Percentiles rank a stretch among this genome's conserved stretches.
phyloP scores from a whole-genome alignment of 345 rosid genomes.

The Rhodamnia argentea region DNA sequence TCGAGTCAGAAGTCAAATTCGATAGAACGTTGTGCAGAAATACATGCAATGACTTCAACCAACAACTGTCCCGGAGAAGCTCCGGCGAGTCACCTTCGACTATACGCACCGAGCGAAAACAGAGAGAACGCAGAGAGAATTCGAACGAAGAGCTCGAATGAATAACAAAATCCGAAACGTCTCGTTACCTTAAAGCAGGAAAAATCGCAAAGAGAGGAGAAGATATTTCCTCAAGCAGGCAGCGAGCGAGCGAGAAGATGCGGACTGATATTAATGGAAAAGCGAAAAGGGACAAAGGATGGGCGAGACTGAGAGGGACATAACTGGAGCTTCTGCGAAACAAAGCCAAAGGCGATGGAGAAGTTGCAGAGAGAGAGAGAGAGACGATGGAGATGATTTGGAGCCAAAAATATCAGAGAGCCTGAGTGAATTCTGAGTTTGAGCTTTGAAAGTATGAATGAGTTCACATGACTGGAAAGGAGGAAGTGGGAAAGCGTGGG shows the following conservation, averaged over 20 bases:
- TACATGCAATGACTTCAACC: neutral
- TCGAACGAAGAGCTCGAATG: neutral
- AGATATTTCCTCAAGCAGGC: neutral
- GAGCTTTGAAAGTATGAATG: neutral
- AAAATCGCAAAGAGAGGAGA: neutral
- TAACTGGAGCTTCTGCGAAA: neutral
- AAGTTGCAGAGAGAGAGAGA: neutral
- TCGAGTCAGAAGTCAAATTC: neutral
- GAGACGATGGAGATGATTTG: neutral
- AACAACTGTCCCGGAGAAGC: neutral
- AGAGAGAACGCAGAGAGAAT: neutral
- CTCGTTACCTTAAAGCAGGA: neutral
- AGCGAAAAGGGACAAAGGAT: neutral
- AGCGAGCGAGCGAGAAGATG: neutral
- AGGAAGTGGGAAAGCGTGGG: neutral
- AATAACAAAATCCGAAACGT: neutral
- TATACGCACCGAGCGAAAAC: neutral
- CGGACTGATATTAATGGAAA: neutral
- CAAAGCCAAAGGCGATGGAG: neutral
- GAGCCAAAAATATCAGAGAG: neutral
- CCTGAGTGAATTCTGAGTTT: neutral
- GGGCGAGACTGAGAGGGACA: neutral
- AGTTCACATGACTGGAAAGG: neutral
- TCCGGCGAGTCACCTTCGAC: neutral
- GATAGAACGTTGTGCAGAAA: neutral